These are phyloP conservation scores for Fusarium hostae DNA, from an alignment of 2,329 filamentous ascomycete species.

Conservation along the genomic window DNA sequence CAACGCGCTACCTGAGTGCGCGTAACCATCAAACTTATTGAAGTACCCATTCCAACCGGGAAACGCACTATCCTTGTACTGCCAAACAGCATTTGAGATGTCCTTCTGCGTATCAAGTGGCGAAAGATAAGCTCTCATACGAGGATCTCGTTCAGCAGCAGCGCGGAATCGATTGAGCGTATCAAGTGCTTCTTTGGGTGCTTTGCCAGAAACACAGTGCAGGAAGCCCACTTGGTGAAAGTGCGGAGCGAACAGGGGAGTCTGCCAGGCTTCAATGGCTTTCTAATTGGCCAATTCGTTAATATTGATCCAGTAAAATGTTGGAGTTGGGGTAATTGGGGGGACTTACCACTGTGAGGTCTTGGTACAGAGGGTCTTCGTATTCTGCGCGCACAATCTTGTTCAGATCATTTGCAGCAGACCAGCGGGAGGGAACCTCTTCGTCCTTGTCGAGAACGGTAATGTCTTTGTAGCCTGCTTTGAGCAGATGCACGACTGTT, in stretches of 20 bases:
- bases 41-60: slow-evolving; percentile 66
- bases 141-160: slow-evolving; percentile 53
- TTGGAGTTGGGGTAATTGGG: neutral
- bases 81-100: slow-evolving; percentile 57
- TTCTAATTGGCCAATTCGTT: slow-evolving; percentile 37
- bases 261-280: slow-evolving; percentile 64
- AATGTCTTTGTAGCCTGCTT: slow-evolving; percentile 57
- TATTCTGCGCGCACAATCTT: slow-evolving; percentile 71
- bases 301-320: neutral
- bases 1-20: slow-evolving; percentile 64
- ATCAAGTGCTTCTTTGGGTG: slow-evolving; percentile 59
- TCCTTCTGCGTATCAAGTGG: slow-evolving; percentile 52
- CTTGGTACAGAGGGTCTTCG: slow-evolving; percentile 66
- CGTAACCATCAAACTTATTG: slow-evolving; percentile 67
- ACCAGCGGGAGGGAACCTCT: slow-evolving; percentile 56
- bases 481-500: slow-evolving; percentile 58
- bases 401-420: slow-evolving; percentile 69
- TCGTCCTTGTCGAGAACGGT: slow-evolving; percentile 58
- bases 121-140: slow-evolving; percentile 54
- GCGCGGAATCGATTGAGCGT: slow-evolving; percentile 57
- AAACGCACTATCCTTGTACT: slow-evolving; percentile 60
- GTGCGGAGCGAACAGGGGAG: slow-evolving; percentile 63
- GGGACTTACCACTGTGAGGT: slow-evolving; percentile 59
- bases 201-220: slow-evolving; percentile 59
- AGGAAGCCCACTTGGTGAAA: slow-evolving; percentile 57